phyloP scores from a whole-genome alignment of 768 basidiomycete species.

The Boletus sensibilis region DNA sequence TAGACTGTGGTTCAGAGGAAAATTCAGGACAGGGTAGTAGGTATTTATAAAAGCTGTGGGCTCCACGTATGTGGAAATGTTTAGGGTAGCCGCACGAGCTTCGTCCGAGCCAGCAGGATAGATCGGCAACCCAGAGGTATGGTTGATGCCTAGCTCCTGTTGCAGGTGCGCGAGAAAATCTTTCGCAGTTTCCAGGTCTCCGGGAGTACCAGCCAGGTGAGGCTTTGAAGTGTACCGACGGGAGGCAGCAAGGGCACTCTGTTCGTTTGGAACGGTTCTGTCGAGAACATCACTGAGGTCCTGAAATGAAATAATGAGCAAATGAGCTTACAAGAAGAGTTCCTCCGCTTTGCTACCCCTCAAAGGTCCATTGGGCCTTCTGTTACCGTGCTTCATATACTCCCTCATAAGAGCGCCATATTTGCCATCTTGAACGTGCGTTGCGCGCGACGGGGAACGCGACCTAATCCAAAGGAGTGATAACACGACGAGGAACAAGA shows the following conservation, averaged over 20 bases:
- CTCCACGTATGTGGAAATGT: constrained; percentile 38
- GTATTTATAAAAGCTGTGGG: constrained; percentile 62
- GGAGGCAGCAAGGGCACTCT: constrained; percentile 50
- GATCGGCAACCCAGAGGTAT: constrained; percentile 38
- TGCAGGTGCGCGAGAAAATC: constrained; percentile 54
- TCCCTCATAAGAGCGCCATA: constrained; percentile 17
- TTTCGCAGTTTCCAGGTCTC: constrained; percentile 57
- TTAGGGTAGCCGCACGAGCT: constrained; percentile 52
- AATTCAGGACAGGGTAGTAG: constrained; percentile 77
- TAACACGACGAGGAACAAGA: constrained; percentile 10
- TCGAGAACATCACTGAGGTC: background rate
- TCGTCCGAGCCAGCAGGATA: constrained; percentile 56
- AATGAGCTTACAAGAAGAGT: constrained; percentile 42
- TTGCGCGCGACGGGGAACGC: background rate
- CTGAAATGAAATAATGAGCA: background rate
- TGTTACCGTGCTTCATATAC: constrained; percentile 18
- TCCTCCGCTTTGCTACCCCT: constrained; percentile 41
- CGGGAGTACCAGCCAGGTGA: constrained; percentile 58
- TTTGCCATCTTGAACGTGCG: constrained; percentile 9
- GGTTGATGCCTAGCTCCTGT: constrained; percentile 43
- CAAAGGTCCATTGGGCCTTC: constrained; percentile 18
- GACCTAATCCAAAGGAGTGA: constrained; percentile 18
- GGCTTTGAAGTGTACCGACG: constrained; percentile 52
- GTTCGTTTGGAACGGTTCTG: constrained; percentile 52
- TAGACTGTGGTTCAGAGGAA: constrained; percentile 55